phyloP scores from a whole-genome alignment of 192 early-diverging fungal genomes.

The Coemansia sp. region DNA sequence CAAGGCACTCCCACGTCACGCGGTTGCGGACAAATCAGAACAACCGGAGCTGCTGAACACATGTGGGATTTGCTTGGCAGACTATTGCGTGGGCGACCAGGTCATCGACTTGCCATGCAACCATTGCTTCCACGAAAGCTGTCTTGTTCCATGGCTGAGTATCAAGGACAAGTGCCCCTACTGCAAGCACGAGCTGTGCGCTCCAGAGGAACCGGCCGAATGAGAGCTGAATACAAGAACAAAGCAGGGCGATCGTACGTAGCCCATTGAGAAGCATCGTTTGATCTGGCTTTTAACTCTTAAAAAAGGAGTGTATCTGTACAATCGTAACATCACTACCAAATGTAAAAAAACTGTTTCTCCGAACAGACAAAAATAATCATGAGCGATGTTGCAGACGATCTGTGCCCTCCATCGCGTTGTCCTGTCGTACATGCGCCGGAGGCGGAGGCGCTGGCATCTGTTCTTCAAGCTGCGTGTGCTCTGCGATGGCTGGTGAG shows the following conservation, averaged over 20 bases:
- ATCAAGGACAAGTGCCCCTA: conserved; percentile 86
- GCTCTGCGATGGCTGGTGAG: not conserved
- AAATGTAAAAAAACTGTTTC: not conserved
- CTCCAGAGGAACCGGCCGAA: conserved; percentile 5
- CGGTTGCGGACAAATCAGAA: not conserved
- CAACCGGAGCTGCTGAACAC: not conserved
- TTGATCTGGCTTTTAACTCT: not conserved
- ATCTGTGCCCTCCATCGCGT: not conserved
- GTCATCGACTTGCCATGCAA: conserved; percentile 71
- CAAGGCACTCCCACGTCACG: not conserved
- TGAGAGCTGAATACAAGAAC: not conserved
- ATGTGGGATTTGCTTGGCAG: conserved; percentile 83
- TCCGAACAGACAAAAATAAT: not conserved
- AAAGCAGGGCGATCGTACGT: too few species aligned
- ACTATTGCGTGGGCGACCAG: conserved; percentile 66
- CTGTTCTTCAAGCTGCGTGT: not conserved
- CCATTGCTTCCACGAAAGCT: conserved; percentile 82
- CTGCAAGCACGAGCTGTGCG: conserved; percentile 42
- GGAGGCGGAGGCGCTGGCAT: not conserved
- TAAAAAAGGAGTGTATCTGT: not conserved
- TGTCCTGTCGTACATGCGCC: not conserved
- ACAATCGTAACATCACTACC: not conserved
- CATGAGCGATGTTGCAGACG: not conserved
- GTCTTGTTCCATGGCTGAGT: conserved; percentile 84
- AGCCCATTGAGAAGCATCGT: too few species aligned